phyloP scores from a whole-genome alignment of 306 rosid species.

The Prunus persica region Prunus_persica_NCBIv2 NC_034015.1:11504001-11504500 shows the following conservation, averaged over 20 bases:
- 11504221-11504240: not conserved
- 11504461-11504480: conserved; percentile 33
- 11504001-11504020: not conserved
- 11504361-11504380: not conserved
- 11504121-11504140: conserved; percentile 25
- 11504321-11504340: not conserved
- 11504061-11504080: conserved; percentile 58
- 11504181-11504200: not conserved
- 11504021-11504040: conserved; percentile 67
- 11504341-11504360: not conserved
- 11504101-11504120: conserved; percentile 71
- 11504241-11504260: not conserved
- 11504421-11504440: conserved; percentile 38
- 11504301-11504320: not conserved
- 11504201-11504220: not conserved
- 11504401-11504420: conserved; percentile 49
- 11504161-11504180: too few relatives aligned
- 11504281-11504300: not conserved
- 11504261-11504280: not conserved
- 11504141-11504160: not conserved
- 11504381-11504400: not conserved
- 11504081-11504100: conserved; percentile 38
- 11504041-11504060: conserved; percentile 84
- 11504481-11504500: conserved; percentile 50
- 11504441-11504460: conserved; percentile 58